Evolutionary conservation across 805 yeast genomes (phyloP).

Genomic region (Pichia deserticola): DNA sequence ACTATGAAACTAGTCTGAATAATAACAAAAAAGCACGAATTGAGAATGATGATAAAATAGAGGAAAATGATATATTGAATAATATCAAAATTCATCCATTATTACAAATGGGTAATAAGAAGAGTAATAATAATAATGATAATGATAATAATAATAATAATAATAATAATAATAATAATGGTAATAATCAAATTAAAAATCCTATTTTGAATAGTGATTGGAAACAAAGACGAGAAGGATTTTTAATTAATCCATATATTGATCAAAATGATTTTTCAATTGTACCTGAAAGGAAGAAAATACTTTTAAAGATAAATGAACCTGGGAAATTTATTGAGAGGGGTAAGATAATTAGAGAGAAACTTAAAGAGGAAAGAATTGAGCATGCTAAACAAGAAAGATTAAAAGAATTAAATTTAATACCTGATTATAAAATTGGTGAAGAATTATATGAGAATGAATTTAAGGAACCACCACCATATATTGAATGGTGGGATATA

Average conservation of each 20-base stretch:
- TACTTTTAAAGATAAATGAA: slow-evolving; percentile 45
- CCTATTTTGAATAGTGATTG: slow-evolving; percentile 16
- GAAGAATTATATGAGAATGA: slow-evolving; percentile 35
- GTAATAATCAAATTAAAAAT: slow-evolving; percentile 5
- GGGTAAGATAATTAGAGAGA: slow-evolving; percentile 45
- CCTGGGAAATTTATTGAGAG: slow-evolving; percentile 56
- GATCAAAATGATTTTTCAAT: slow-evolving; percentile 22
- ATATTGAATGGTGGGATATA: slow-evolving; percentile 86
- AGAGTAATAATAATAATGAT: not conserved
- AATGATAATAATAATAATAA: not conserved
- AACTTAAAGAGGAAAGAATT: slow-evolving; percentile 25
- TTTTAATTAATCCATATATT: slow-evolving; percentile 28
- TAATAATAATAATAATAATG: not conserved
- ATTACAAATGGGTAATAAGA: slow-evolving; percentile 6
- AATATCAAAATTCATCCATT: slow-evolving; percentile 27
- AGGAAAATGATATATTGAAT: slow-evolving; percentile 10
- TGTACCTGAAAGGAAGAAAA: slow-evolving; percentile 16
- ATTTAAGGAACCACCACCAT: slow-evolving; percentile 49
- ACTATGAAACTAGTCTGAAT: not conserved
- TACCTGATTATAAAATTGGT: slow-evolving; percentile 45
- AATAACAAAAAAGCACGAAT: not conserved
- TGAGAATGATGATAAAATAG: slow-evolving; percentile 1
- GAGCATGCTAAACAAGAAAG: slow-evolving; percentile 27
- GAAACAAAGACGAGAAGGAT: slow-evolving; percentile 21
- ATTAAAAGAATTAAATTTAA: slow-evolving; percentile 33